Evolutionary conservation across 2,329 filamentous ascomycete genomes (phyloP), one percentile per base, ranked within the genome.

Genomic region (Fusarium sp.): DNA sequence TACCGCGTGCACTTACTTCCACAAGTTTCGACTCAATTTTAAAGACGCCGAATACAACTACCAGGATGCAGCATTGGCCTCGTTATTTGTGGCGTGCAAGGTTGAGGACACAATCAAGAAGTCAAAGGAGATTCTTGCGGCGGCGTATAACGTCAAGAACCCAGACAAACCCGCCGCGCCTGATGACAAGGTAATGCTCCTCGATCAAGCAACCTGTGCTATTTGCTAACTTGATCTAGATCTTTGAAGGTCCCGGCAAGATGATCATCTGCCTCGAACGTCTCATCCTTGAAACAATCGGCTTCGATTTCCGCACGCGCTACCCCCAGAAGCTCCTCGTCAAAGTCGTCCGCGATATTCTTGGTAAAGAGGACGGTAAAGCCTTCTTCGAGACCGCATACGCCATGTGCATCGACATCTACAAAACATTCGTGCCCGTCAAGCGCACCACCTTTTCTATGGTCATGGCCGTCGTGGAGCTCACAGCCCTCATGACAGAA

Each of bases 101-200:
- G 94, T 96, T 45, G 96, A 99, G 79, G 96, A 99, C 78, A 99
- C 96, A 1, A 87, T 97, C 70, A 99, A 99, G 81, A 98, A 98
- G 82, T 97, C 93, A 5, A 89, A 88, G 59, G 96, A 99, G 67
- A 96, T 99, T 64, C 84, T 98, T 17, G 96, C 93, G 60, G 94
- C 94, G 1, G 91, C 93, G 23, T 93, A 95, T 80, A 97, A 97
- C 75, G 82, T 97, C 37, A 96, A 94, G 79, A 87, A 80, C 75
- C 87, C 73, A 70, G 90, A 80, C 77, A 92, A 78, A 85, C 93
- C 79, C 79, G 91, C 78, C 37, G 91, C 91, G 19, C 87, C 92
- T 5, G 95, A 98, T 78, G 94, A 97, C 78, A 90, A 91, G 77
- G 92, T 94, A 80, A 85, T 75, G 6, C 4, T 11, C 20, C 20